These are phyloP conservation scores for Linaria vulgaris DNA, from an alignment of 257 asterid genomes.

Conservation along the genomic window DNA sequence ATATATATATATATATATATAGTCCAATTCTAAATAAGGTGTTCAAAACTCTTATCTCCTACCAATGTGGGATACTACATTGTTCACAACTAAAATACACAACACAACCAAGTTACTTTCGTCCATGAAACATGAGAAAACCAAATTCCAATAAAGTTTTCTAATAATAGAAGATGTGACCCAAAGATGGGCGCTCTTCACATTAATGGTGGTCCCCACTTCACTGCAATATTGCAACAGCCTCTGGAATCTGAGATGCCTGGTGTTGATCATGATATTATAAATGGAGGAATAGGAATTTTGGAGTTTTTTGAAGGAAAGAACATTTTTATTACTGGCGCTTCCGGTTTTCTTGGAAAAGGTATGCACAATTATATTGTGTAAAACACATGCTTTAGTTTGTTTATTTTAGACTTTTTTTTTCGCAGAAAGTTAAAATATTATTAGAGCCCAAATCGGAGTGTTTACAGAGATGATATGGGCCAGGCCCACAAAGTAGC, in stretches of 20 bases:
- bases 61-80: too few species aligned
- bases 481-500: too few species aligned
- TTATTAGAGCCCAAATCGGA: too few species aligned
- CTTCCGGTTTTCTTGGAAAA: constrained; percentile 51
- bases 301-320: constrained; percentile 39
- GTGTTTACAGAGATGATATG: too few species aligned
- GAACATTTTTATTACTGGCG: constrained; percentile 43
- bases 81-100: too few species aligned
- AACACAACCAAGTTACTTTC: not conserved
- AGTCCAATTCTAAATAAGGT: too few species aligned
- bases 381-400: too few species aligned
- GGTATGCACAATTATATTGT: constrained; percentile 24
- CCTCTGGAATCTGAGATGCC: not conserved
- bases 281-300: constrained; percentile 43
- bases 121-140: not conserved
- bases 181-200: not conserved
- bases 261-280: too few species aligned
- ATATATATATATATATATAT: too few species aligned
- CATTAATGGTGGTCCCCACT: not conserved
- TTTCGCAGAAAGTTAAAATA: too few species aligned
- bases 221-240: not conserved
- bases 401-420: too few species aligned
- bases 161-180: not conserved
- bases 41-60: too few species aligned
- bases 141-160: not conserved